Conservation (phyloP, 805 yeast genomes). For the Brettanomyces bruxellensis region DNA sequence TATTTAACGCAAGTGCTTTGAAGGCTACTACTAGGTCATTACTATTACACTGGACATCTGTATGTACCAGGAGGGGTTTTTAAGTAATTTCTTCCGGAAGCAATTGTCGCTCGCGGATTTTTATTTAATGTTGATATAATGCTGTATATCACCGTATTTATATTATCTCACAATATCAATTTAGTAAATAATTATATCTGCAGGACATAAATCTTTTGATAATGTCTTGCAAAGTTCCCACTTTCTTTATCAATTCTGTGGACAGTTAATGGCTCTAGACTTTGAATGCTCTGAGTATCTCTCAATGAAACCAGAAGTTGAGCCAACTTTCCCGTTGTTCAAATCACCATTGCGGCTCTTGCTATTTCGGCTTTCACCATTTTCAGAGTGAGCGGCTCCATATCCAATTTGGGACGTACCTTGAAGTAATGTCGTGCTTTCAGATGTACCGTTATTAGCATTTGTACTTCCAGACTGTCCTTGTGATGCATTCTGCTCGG, state of each 20-base stretch:
- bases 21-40: no score
- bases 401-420: background rate
- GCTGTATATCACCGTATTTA: background rate
- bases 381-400: background rate
- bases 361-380: no score
- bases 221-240: no score
- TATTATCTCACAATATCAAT: background rate
- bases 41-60: no score
- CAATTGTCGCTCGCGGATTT: background rate
- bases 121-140: background rate
- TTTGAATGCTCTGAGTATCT: slow-evolving; percentile 23
- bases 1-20: no score
- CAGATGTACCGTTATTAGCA: slow-evolving; percentile 1
- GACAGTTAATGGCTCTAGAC: slow-evolving; percentile 16
- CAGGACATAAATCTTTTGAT: no score
- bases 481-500: no score
- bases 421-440: background rate
- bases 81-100: no score
- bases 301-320: slow-evolving; percentile 12
- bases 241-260: background rate
- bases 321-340: no score
- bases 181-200: background rate
- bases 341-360: no score
- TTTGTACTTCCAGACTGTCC: no score
- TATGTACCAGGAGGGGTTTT: no score